phyloP scores from a whole-genome alignment of 2,329 filamentous ascomycete genomes.

The Colletotrichum scovillei region DNA sequence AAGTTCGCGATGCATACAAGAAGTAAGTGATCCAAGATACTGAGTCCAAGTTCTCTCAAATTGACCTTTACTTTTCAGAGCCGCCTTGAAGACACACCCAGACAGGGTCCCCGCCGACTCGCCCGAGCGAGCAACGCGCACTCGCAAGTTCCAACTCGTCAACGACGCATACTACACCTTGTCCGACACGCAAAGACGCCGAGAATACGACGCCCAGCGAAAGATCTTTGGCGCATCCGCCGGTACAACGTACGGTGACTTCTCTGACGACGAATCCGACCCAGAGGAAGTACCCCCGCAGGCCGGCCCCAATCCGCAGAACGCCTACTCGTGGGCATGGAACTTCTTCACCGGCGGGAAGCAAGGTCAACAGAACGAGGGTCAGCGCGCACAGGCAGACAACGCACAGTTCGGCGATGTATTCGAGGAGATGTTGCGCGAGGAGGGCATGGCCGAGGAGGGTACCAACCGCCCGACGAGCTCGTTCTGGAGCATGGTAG shows the following conservation, averaged over 20 bases:
- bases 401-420: conserved; percentile 88
- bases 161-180: conserved; percentile 95
- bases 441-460: conserved; percentile 85
- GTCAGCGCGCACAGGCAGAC: conserved; percentile 66
- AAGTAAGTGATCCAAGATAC: conserved; percentile 60
- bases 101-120: conserved; percentile 88
- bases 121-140: conserved; percentile 83
- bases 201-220: conserved; percentile 85
- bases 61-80: conserved; percentile 60
- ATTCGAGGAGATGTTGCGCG: conserved; percentile 90
- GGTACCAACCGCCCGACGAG: conserved; percentile 69
- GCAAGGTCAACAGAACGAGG: conserved; percentile 49
- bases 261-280: conserved; percentile 49
- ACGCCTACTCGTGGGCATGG: conserved; percentile 83
- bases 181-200: conserved; percentile 79
- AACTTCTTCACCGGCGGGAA: conserved; percentile 64
- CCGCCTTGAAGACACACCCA: conserved; percentile 91
- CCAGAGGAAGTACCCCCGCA: conserved; percentile 38
- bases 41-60: background rate
- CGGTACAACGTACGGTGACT: conserved; percentile 43
- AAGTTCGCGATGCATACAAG: conserved; percentile 96
- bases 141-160: conserved; percentile 89
- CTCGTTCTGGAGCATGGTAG: conserved; percentile 88
- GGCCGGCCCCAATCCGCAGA: conserved; percentile 45
- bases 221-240: conserved; percentile 63